phyloP scores from a whole-genome alignment of 768 basidiomycete species.

The Suillus occidentalis region DNA sequence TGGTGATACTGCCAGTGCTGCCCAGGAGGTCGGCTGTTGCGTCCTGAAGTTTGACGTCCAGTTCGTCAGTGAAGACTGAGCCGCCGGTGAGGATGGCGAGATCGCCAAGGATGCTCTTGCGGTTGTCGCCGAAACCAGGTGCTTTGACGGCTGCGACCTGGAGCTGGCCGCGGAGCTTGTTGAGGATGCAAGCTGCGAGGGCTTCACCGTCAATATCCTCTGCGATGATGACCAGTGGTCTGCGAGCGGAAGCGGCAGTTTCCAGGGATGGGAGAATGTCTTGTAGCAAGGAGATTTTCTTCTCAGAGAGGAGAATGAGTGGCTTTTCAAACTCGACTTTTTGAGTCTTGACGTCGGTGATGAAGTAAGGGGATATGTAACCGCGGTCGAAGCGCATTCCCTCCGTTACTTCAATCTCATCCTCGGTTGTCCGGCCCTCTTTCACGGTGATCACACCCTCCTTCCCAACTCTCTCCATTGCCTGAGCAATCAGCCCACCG shows the following conservation, averaged over 20 bases:
- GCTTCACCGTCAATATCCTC: conserved; percentile 99
- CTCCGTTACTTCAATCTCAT: conserved; percentile 99
- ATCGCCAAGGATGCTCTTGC: conserved; percentile 96
- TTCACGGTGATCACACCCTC: conserved; percentile 99
- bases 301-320: conserved; percentile 88
- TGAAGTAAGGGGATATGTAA: conserved; percentile 96
- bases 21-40: conserved; percentile 89
- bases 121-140: conserved; percentile 98
- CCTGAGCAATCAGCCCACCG: conserved; percentile 93
- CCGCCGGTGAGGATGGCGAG: conserved; percentile 97
- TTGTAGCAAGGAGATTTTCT: conserved; percentile 94
- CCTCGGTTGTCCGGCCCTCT: conserved; percentile 96
- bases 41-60: conserved; percentile 96
- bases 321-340: conserved; percentile 98
- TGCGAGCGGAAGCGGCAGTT: conserved; percentile 73
- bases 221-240: conserved; percentile 94
- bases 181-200: conserved; percentile 95
- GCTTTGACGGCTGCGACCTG: conserved; percentile 95
- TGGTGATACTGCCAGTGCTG: conserved; percentile 84
- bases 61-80: conserved; percentile 94
- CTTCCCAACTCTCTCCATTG: conserved; percentile 99
- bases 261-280: conserved; percentile 95
- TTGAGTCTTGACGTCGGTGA: conserved; percentile 96
- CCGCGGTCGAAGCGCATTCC: conserved; percentile 99
- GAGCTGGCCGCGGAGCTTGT: conserved; percentile 98